phyloP scores from a whole-genome alignment of 306 rosid genomes.

The Pterocarpus macrocarpus region DNA sequence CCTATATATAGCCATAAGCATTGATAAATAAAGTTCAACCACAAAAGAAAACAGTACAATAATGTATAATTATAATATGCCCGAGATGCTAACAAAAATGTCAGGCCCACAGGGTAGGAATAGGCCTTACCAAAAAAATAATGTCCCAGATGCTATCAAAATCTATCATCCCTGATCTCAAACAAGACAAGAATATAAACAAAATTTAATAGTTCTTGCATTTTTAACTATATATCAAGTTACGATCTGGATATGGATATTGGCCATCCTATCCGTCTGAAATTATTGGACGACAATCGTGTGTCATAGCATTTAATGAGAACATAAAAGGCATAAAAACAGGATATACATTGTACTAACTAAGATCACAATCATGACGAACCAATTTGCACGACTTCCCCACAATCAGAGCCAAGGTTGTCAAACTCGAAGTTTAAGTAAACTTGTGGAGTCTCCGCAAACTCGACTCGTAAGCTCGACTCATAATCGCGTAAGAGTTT shows the following conservation, averaged over 20 bases:
- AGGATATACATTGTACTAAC: not conserved
- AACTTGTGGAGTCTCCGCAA: no score
- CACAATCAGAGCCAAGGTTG: not conserved
- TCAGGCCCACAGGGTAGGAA: not conserved
- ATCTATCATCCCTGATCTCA: not conserved
- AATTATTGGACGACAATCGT: not conserved
- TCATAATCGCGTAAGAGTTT: no score
- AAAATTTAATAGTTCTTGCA: not conserved
- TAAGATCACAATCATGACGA: conserved; percentile 1
- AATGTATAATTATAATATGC: not conserved
- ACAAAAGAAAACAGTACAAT: not conserved
- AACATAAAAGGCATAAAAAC: not conserved
- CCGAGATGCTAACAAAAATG: no score
- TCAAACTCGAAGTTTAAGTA: no score
- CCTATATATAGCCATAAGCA: conserved; percentile 24
- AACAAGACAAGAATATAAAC: not conserved
- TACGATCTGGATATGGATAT: not conserved
- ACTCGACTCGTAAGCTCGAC: no score
- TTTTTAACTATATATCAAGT: no score
- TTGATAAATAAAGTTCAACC: conserved; percentile 26
- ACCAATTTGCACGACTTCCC: not conserved
- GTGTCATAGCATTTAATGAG: conserved; percentile 2
- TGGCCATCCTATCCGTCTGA: not conserved
- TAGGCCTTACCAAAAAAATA: no score
- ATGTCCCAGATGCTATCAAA: not conserved